Evolutionary conservation across 2,329 filamentous ascomycete genomes (phyloP).

Genomic region (Ilyonectria robusta): DNA sequence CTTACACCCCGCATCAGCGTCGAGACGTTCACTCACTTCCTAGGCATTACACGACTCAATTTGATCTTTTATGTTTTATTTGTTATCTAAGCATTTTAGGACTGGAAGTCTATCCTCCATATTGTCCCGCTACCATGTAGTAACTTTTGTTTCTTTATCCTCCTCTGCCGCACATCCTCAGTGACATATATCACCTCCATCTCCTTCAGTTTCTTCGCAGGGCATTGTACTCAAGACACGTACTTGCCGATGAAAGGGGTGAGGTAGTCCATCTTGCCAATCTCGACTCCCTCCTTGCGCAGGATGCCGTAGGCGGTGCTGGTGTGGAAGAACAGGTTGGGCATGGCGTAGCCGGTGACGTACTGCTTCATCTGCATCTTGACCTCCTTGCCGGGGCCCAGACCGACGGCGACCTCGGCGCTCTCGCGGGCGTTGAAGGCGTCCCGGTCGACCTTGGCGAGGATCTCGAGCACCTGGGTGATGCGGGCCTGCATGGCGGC

Average conservation of each 20-base stretch:
- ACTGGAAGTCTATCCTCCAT: neutral
- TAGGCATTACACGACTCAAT: neutral
- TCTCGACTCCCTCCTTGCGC: conserved; percentile 70
- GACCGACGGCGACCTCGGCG: conserved; percentile 48
- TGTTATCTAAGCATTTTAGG: conserved; percentile 5
- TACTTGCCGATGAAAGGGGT: conserved; percentile 50
- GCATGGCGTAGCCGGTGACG: conserved; percentile 63
- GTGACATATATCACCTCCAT: neutral
- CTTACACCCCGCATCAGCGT: neutral
- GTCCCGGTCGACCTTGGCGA: conserved; percentile 53
- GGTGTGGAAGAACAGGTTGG: conserved; percentile 77
- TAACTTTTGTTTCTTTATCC: conserved; percentile 9
- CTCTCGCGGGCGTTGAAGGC: conserved; percentile 51
- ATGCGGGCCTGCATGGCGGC: conserved; percentile 55
- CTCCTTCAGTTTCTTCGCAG: neutral
- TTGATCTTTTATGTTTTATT: neutral
- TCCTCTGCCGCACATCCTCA: neutral
- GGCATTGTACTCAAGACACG: conserved; percentile 15
- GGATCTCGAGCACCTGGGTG: conserved; percentile 45
- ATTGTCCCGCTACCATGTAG: neutral
- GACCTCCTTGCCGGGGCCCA: conserved; percentile 49
- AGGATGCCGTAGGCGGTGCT: conserved; percentile 72
- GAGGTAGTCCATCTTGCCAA: conserved; percentile 74
- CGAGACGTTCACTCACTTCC: neutral
- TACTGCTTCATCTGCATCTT: conserved; percentile 56